Conservation (phyloP, 441 rosid genomes). For the Eutrema salsugineum region DNA sequence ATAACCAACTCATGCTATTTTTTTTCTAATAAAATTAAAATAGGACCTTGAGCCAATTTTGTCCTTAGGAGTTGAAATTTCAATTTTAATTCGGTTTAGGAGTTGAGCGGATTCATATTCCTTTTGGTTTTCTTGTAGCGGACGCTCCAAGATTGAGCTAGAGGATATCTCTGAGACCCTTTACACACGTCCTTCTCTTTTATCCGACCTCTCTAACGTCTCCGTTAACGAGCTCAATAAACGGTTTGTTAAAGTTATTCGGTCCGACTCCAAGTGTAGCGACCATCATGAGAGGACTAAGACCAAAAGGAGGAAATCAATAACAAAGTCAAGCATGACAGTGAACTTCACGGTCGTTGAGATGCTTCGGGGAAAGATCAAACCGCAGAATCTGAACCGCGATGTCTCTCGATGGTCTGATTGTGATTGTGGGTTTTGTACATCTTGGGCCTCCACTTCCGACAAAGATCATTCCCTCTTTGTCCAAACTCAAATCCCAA, state of each 20-base stretch:
- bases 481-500: constrained; percentile 56
- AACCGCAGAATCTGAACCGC: constrained; percentile 40
- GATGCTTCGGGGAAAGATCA: constrained; percentile 75
- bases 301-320: constrained; percentile 36
- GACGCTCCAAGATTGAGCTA: constrained; percentile 51
- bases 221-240: constrained; percentile 47
- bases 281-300: constrained; percentile 33
- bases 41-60: neutral
- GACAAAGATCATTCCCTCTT: constrained; percentile 50
- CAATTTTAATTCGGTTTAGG: neutral
- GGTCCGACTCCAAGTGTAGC: constrained; percentile 33
- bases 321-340: constrained; percentile 38
- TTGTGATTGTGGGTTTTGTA: constrained; percentile 78
- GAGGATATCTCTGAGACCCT: constrained; percentile 96
- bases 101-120: neutral
- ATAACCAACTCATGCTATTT: neutral
- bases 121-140: constrained; percentile 18
- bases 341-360: constrained; percentile 71
- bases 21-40: neutral
- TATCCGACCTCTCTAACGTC: constrained; percentile 48
- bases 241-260: constrained; percentile 34
- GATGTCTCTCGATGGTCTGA: constrained; percentile 92
- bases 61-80: neutral
- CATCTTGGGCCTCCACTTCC: constrained; percentile 56
- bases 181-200: constrained; percentile 62